phyloP scores from a whole-genome alignment of 2,329 filamentous ascomycete species.

The Fusarium udum region DNA sequence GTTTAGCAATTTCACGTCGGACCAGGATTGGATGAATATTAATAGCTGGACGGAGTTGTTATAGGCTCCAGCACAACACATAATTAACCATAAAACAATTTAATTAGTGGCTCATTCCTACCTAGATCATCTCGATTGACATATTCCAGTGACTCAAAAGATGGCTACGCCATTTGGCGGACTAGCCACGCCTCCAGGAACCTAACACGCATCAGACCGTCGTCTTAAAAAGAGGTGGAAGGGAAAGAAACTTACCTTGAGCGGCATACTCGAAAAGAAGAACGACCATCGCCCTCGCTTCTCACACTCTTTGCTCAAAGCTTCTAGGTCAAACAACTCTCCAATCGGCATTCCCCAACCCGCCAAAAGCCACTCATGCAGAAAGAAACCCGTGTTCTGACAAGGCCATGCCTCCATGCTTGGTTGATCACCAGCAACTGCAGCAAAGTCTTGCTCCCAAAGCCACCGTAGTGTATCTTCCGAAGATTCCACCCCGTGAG shows the following conservation, averaged over 20 bases:
- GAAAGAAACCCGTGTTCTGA: slow-evolving; percentile 43
- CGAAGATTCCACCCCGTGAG: slow-evolving; percentile 58
- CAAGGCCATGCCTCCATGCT: slow-evolving; percentile 61
- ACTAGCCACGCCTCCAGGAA: slow-evolving; percentile 24
- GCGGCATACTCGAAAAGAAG: slow-evolving; percentile 47
- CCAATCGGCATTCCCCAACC: slow-evolving; percentile 64
- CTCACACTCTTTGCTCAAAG: slow-evolving; percentile 47
- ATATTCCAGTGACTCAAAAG: not conserved
- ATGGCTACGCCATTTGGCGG: slow-evolving; percentile 21
- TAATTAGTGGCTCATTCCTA: no score
- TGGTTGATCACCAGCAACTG: slow-evolving; percentile 65
- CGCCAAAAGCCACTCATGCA: slow-evolving; percentile 58
- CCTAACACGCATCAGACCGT: not conserved
- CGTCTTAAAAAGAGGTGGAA: rapidly evolving
- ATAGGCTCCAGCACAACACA: not conserved
- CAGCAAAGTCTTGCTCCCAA: slow-evolving; percentile 64
- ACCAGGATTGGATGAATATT: slow-evolving; percentile 42
- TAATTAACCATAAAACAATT: not conserved
- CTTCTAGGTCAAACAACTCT: slow-evolving; percentile 58
- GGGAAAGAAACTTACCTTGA: not conserved
- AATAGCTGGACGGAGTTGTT: slow-evolving; percentile 39
- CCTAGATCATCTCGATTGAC: not conserved
- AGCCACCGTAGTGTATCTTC: slow-evolving; percentile 63
- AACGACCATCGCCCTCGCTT: slow-evolving; percentile 50
- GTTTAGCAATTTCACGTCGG: slow-evolving; percentile 27